A percentile compares a stretch with the other conserved stretches of the same genome.
Evolutionary conservation across 257 asterid species (phyloP).

Genomic region (Nicotiana noctiflora): DNA sequence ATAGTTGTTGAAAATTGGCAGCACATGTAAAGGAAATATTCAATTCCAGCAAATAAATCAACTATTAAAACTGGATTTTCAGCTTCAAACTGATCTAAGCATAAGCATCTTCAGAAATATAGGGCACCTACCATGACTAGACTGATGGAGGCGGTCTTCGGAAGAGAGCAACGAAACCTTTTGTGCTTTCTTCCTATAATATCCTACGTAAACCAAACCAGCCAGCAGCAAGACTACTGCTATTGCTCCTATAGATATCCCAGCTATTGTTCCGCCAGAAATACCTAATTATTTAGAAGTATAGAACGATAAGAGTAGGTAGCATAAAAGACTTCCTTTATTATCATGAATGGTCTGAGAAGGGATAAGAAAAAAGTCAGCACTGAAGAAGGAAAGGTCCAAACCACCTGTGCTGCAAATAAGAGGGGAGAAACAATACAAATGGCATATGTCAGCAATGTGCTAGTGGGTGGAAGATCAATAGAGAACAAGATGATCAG

Average conservation of each 20-base stretch:
- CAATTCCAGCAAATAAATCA: neutral
- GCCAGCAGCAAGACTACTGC: constrained; percentile 40
- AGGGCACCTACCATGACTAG: constrained; percentile 23
- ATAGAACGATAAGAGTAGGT: constrained; percentile 12
- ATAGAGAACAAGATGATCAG: neutral
- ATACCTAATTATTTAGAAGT: constrained; percentile 46
- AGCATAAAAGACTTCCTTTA: constrained; percentile 10
- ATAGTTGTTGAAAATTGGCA: neutral
- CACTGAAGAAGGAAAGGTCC: constrained; percentile 27
- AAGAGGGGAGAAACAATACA: neutral
- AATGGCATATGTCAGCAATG: constrained; percentile 12
- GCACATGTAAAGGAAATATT: neutral
- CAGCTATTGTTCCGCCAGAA: constrained; percentile 68
- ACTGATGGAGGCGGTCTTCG: constrained; percentile 39
- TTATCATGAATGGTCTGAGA: constrained; percentile 10
- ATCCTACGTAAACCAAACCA: constrained; percentile 40
- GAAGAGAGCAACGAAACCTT: constrained; percentile 37
- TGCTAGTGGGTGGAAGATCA: neutral
- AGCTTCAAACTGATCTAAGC: neutral
- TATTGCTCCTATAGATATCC: constrained; percentile 46
- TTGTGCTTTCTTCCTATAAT: constrained; percentile 40
- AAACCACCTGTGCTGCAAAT: constrained; percentile 69
- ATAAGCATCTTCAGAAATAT: neutral
- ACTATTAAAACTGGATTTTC: neutral
- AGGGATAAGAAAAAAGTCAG: constrained; percentile 21